phyloP scores from a whole-genome alignment of 2,329 filamentous ascomycete species.

The Pseudogymnoascus sp. region DNA sequence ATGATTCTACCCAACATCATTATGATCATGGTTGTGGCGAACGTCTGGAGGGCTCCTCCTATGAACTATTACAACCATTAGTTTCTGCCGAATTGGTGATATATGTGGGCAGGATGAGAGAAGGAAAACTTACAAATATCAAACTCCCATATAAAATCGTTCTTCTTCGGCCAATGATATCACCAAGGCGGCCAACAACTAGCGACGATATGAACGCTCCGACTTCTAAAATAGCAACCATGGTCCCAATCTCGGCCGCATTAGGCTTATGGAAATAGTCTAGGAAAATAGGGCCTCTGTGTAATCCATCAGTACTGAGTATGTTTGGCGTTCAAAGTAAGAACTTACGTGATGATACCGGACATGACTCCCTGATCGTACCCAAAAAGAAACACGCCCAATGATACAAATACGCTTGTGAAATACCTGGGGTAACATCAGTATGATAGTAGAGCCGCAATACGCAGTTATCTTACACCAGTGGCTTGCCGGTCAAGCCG shows the following conservation, averaged over 20 bases:
- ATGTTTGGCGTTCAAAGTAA: background rate
- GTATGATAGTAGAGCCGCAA: constrained; percentile 13
- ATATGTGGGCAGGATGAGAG: background rate
- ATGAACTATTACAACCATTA: constrained; percentile 35
- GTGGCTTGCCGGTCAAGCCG: constrained; percentile 89
- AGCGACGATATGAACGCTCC: constrained; percentile 89
- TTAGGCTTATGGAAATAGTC: constrained; percentile 89
- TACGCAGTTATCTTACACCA: constrained; percentile 57
- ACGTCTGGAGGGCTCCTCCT: constrained; percentile 78
- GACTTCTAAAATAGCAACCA: constrained; percentile 94
- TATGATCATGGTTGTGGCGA: constrained; percentile 76
- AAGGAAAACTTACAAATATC: constrained; percentile 50
- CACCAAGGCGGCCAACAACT: constrained; percentile 77
- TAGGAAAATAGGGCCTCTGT: constrained; percentile 76
- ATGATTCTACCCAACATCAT: constrained; percentile 80
- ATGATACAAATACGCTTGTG: constrained; percentile 81
- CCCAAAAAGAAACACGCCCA: constrained; percentile 82
- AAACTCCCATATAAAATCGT: constrained; percentile 92
- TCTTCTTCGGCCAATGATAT: constrained; percentile 78
- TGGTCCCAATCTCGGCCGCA: constrained; percentile 81
- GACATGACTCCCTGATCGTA: constrained; percentile 92
- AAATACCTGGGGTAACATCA: constrained; percentile 60
- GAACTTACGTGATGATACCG: constrained; percentile 54
- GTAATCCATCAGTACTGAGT: constrained; percentile 16
- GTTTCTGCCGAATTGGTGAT: background rate